Percentiles rank a stretch among this genome's conserved stretches.
phyloP scores from a whole-genome alignment of 148 eudicot species.

The Spergularia bocconei region DNA sequence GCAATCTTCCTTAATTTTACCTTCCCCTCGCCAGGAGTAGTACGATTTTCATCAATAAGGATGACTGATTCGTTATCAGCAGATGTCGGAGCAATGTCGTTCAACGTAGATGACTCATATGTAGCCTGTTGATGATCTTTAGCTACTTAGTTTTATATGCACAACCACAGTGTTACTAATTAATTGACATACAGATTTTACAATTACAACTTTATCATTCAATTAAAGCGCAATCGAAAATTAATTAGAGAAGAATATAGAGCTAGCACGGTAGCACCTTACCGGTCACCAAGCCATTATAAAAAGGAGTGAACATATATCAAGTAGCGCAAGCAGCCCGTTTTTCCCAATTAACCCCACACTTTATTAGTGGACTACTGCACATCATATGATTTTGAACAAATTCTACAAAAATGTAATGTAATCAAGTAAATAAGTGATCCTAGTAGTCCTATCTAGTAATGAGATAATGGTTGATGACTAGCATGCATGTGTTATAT shows the following conservation, averaged over 20 bases:
- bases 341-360: not conserved
- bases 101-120: not conserved
- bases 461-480: not conserved
- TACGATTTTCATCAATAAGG: slow-evolving; percentile 16
- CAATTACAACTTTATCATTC: not conserved
- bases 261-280: too few species aligned
- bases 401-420: not conserved
- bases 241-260: too few species aligned
- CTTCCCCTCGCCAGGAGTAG: slow-evolving; percentile 11
- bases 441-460: not conserved
- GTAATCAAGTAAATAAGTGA: not conserved
- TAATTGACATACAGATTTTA: too few species aligned
- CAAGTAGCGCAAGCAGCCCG: not conserved
- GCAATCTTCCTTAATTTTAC: slow-evolving; percentile 19
- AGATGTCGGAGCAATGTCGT: slow-evolving; percentile 16
- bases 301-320: not conserved
- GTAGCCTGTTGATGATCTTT: slow-evolving; percentile 30
- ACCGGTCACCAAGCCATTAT: too few species aligned
- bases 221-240: not conserved
- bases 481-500: not conserved
- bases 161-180: not conserved
- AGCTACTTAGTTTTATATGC: slow-evolving; percentile 22
- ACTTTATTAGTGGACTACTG: not conserved
- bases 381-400: not conserved
- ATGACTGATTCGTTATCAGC: slow-evolving; percentile 6